phyloP scores from a whole-genome alignment of 108 stramenopile genomes.

The Craspedostauros australis region DNA sequence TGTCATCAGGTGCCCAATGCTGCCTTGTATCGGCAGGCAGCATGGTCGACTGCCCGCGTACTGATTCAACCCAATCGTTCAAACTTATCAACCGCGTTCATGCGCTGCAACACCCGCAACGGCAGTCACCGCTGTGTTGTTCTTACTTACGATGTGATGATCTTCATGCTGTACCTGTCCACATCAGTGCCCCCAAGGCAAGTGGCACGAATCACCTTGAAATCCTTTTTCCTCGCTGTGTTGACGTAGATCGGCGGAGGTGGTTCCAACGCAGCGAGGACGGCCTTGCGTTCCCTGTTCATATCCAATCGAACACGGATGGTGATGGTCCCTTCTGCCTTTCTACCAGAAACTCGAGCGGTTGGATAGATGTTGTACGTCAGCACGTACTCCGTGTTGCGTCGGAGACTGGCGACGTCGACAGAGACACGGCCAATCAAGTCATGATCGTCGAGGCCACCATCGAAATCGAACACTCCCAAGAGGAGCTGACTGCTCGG shows the following conservation, averaged over 20 bases:
- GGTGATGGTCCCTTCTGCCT: constrained; percentile 27
- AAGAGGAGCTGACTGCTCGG: constrained; percentile 52
- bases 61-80: too few relatives aligned
- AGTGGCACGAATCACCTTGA: constrained; percentile 51
- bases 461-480: constrained; percentile 74
- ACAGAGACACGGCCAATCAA: constrained; percentile 65
- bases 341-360: constrained; percentile 18
- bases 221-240: constrained; percentile 52
- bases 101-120: too few relatives aligned
- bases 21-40: too few relatives aligned
- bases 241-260: constrained; percentile 60
- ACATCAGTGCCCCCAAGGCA: constrained; percentile 52
- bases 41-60: too few relatives aligned
- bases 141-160: constrained; percentile 27
- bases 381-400: constrained; percentile 54
- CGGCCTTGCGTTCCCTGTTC: constrained; percentile 41
- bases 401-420: constrained; percentile 54
- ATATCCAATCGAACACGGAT: constrained; percentile 47
- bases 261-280: constrained; percentile 38
- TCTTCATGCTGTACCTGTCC: constrained; percentile 23
- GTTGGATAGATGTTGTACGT: constrained; percentile 55
- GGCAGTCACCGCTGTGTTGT: background rate
- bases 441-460: constrained; percentile 48
- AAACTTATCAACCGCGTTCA: too few relatives aligned
- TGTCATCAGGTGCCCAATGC: too few relatives aligned